A percentile compares a stretch with the other conserved stretches of the same genome.
Evolutionary conservation across 768 basidiomycete genomes (phyloP).

Genomic region (Porphyrellus cyaneotinctus): DNA sequence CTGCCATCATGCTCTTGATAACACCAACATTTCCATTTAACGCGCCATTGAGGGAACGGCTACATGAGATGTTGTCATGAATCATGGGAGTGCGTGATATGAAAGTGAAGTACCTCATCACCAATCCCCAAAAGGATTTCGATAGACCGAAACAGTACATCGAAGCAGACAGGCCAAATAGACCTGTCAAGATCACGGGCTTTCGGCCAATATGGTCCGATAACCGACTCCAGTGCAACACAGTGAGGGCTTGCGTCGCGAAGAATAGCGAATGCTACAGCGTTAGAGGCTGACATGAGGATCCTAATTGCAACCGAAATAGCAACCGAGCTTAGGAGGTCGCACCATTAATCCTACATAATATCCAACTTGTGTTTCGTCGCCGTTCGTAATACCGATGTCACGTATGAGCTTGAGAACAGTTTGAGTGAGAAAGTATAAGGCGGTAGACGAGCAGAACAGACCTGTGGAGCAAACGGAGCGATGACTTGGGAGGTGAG

Average conservation of each 20-base stretch:
- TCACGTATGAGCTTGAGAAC: constrained; percentile 55
- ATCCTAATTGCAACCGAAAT: too few species aligned
- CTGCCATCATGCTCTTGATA: constrained; percentile 69
- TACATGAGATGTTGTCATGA: constrained; percentile 18
- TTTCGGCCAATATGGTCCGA: constrained; percentile 72
- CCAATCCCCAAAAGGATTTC: constrained; percentile 60
- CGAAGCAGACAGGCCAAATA: constrained; percentile 59
- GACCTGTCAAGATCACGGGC: constrained; percentile 64
- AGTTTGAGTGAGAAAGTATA: neutral
- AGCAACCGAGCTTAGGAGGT: neutral
- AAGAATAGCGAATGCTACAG: constrained; percentile 76
- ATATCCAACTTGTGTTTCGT: constrained; percentile 68
- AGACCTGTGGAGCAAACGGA: constrained; percentile 70
- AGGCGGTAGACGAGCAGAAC: constrained; percentile 10
- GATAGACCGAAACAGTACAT: constrained; percentile 77
- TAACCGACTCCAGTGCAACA: constrained; percentile 2
- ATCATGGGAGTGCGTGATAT: neutral
- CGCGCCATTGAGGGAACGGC: constrained; percentile 68
- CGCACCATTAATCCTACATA: constrained; percentile 74
- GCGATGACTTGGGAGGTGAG: constrained; percentile 72
- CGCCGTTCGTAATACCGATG: constrained; percentile 63
- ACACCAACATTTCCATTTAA: constrained; percentile 69
- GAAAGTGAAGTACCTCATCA: constrained; percentile 36
- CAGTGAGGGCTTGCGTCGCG: neutral
- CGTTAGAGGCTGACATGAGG: neutral